Conservation (phyloP, 2,329 filamentous ascomycete genomes). For the Aureobasidium sp. region DNA sequence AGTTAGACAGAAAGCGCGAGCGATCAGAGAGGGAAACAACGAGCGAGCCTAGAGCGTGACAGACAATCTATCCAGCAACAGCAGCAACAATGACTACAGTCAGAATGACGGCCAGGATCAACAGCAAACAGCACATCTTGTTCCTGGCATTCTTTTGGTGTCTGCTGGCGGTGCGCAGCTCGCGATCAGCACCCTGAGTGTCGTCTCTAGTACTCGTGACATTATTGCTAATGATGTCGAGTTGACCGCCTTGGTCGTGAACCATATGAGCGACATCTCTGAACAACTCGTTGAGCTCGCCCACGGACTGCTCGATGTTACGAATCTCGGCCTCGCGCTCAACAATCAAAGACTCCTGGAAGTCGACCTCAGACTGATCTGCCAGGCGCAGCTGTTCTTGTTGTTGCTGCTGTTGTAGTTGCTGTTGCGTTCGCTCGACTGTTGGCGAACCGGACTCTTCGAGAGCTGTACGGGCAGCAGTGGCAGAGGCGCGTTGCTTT, state of each 20-base stretch:
- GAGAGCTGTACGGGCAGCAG: slow-evolving; percentile 72
- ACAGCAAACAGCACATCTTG: slow-evolving; percentile 84
- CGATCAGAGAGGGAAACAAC: not conserved
- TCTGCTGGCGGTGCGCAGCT: slow-evolving; percentile 75
- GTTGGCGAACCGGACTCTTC: slow-evolving; percentile 44
- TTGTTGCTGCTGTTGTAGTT: slow-evolving; percentile 48
- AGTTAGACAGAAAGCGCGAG: not conserved
- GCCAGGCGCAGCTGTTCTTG: slow-evolving; percentile 71
- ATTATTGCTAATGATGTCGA: slow-evolving; percentile 83
- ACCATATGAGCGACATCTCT: slow-evolving; percentile 97
- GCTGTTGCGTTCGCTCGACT: slow-evolving; percentile 44
- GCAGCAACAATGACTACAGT: slow-evolving; percentile 85
- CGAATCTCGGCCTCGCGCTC: slow-evolving; percentile 96
- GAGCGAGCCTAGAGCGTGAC: not conserved
- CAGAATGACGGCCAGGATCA: slow-evolving; percentile 83
- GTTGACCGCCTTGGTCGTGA: slow-evolving; percentile 79
- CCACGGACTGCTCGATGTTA: slow-evolving; percentile 93
- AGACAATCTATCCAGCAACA: slow-evolving; percentile 54
- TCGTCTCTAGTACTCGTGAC: slow-evolving; percentile 76
- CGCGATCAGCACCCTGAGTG: slow-evolving; percentile 75
- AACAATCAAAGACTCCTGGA: slow-evolving; percentile 90
- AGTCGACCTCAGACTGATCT: slow-evolving; percentile 90
- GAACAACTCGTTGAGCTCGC: slow-evolving; percentile 93
- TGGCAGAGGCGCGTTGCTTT: slow-evolving; percentile 81
- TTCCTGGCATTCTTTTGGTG: slow-evolving; percentile 95